Conservation (phyloP, 306 rosid species). For the Rosa lucieae region DNA sequence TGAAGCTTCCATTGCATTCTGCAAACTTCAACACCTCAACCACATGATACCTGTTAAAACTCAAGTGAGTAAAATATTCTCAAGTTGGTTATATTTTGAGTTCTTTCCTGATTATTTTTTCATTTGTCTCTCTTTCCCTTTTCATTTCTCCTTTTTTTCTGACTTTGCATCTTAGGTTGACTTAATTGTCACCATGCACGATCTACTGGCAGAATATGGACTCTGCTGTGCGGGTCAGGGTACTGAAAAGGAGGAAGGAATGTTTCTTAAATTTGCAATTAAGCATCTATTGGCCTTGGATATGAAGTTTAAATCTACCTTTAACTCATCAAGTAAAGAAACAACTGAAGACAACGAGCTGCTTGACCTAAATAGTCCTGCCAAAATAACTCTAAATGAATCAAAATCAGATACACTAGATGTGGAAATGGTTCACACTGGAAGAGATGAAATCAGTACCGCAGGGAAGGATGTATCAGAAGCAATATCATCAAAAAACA, state of each 20-base stretch:
- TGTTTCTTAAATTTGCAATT: slow-evolving; percentile 91
- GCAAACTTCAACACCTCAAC: slow-evolving; percentile 92
- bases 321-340: slow-evolving; percentile 52
- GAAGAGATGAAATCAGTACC: slow-evolving; percentile 43
- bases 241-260: slow-evolving; percentile 83
- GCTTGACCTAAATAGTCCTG: slow-evolving; percentile 46
- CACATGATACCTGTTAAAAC: slow-evolving; percentile 54
- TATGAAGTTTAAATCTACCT: slow-evolving; percentile 77
- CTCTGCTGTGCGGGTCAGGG: slow-evolving; percentile 88
- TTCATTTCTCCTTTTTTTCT: slow-evolving; percentile 18
- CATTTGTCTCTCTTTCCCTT: background rate
- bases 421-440: slow-evolving; percentile 41
- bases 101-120: slow-evolving; percentile 1
- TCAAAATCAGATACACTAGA: slow-evolving; percentile 42
- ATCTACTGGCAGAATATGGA: slow-evolving; percentile 90
- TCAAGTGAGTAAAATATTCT: slow-evolving; percentile 58
- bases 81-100: slow-evolving; percentile 27
- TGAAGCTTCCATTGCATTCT: slow-evolving; percentile 77
- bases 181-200: slow-evolving; percentile 89
- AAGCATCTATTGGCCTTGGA: slow-evolving; percentile 91
- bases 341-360: slow-evolving; percentile 41
- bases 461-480: slow-evolving; percentile 45
- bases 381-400: slow-evolving; percentile 46
- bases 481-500: slow-evolving; percentile 39
- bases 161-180: slow-evolving; percentile 65